phyloP scores from a whole-genome alignment of 164 flowering plant species.

The Echeveria elegans region DNA sequence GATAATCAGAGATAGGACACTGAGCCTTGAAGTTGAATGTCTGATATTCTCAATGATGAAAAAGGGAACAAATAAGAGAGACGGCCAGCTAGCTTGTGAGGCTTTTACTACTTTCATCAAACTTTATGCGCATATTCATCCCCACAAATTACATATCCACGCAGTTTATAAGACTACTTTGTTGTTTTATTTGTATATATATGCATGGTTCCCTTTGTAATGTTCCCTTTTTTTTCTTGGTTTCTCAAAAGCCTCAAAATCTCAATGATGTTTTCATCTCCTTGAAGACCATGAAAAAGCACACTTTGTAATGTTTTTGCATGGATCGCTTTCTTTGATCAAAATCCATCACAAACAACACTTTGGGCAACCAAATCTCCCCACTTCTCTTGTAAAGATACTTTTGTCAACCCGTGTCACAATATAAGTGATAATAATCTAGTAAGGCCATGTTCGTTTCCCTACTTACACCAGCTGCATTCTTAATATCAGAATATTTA shows the following conservation, averaged over 20 bases:
- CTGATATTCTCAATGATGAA: constrained; percentile 2
- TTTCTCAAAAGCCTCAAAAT: constrained; percentile 4
- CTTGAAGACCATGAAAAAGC: constrained; percentile 4
- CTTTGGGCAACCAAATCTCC: background rate
- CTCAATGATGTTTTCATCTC: constrained; percentile 7
- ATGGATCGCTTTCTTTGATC: background rate
- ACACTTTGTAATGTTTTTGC: background rate
- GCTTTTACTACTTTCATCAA: constrained; percentile 1
- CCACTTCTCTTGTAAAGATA: background rate
- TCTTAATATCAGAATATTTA: background rate
- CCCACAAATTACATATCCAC: background rate
- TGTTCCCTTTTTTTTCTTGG: background rate
- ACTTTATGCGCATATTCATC: background rate
- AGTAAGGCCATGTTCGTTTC: no score
- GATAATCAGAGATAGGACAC: background rate
- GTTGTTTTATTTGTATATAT: background rate
- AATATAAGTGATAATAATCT: background rate
- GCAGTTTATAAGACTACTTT: no score
- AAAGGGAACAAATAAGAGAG: background rate
- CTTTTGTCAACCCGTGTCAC: background rate
- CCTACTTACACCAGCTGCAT: background rate
- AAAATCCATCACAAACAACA: background rate
- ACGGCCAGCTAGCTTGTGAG: background rate
- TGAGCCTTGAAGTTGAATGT: background rate
- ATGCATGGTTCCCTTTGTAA: background rate